These are phyloP conservation scores for Microcyclosporella mali DNA, from an alignment of 2,329 filamentous ascomycete species.

Conservation along the genomic window DNA sequence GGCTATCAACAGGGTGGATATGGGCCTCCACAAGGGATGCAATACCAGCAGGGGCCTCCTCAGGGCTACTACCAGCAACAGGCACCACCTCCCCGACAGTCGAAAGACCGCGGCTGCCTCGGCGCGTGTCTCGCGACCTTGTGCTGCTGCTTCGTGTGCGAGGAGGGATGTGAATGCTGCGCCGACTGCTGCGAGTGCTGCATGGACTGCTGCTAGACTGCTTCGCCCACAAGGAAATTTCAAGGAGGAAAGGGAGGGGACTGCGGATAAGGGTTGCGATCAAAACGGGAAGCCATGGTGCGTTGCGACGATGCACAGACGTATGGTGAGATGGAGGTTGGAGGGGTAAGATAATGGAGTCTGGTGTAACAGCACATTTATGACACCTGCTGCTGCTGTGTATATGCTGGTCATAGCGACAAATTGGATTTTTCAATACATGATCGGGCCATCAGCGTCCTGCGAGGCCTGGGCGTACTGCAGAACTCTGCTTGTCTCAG, in stretches of 20 bases:
- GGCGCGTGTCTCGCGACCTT: constrained; percentile 49
- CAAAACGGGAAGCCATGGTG: too few species aligned
- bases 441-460: too few species aligned
- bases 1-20: constrained; percentile 28
- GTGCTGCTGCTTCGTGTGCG: constrained; percentile 60
- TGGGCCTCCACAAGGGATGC: constrained; percentile 20
- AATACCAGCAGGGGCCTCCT: constrained; percentile 37
- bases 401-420: constrained; percentile 19
- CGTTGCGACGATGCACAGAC: too few species aligned
- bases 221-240: neutral
- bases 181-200: constrained; percentile 55
- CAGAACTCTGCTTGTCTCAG: neutral
- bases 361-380: too few species aligned
- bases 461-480: neutral
- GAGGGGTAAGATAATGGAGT: too few species aligned
- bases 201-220: constrained; percentile 28
- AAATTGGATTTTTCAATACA: constrained; percentile 6
- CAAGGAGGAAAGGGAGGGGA: too few species aligned
- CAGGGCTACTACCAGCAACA: constrained; percentile 43
- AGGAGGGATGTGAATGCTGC: constrained; percentile 60
- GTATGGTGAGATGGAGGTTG: too few species aligned
- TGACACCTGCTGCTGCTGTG: constrained; percentile 6
- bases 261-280: too few species aligned
- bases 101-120: constrained; percentile 48
- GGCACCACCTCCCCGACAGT: constrained; percentile 34